A percentile compares a stretch with the other conserved stretches of the same genome.
Evolutionary conservation across 225 moss, liverwort and hornwort species (phyloP).

Genomic region (Neckera pumila): DNA sequence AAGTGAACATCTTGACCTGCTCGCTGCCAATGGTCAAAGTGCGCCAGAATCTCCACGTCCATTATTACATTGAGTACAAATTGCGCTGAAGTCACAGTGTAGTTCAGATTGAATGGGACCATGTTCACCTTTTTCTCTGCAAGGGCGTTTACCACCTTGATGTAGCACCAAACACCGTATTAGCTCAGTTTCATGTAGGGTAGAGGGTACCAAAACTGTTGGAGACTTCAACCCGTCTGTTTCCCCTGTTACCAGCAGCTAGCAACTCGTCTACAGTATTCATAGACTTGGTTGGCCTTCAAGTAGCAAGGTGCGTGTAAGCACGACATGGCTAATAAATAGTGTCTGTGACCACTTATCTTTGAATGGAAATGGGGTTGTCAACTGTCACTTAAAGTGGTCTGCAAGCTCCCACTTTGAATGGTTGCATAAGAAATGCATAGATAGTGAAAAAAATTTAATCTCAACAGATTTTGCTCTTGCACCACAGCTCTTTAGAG

Average conservation of each 20-base stretch:
- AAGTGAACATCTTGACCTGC: conserved; percentile 27
- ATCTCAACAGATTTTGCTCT: neutral
- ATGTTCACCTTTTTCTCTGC: conserved; percentile 30
- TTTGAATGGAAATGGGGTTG: neutral
- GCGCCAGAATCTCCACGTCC: conserved; percentile 44
- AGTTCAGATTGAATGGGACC: conserved; percentile 41
- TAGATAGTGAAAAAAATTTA: neutral
- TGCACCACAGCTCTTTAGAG: neutral
- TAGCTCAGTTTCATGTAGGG: neutral
- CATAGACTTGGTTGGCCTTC: neutral
- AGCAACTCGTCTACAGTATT: neutral
- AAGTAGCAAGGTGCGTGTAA: neutral
- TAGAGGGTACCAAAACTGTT: neutral
- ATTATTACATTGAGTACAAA: conserved; percentile 28
- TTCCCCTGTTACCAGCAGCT: neutral
- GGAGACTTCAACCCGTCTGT: neutral
- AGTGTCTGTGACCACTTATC: neutral
- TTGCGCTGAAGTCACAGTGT: conserved; percentile 41
- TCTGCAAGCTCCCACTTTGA: neutral
- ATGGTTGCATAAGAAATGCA: neutral
- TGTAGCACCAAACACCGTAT: neutral
- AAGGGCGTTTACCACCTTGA: conserved; percentile 42
- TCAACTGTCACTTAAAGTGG: neutral
- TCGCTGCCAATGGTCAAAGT: conserved; percentile 76
- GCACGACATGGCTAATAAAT: neutral